Percentiles rank a stretch among this genome's conserved stretches.
These are phyloP conservation scores for Lachnellula subtilissima DNA, from an alignment of 2,329 filamentous ascomycete species.

Conservation along the genomic window DNA sequence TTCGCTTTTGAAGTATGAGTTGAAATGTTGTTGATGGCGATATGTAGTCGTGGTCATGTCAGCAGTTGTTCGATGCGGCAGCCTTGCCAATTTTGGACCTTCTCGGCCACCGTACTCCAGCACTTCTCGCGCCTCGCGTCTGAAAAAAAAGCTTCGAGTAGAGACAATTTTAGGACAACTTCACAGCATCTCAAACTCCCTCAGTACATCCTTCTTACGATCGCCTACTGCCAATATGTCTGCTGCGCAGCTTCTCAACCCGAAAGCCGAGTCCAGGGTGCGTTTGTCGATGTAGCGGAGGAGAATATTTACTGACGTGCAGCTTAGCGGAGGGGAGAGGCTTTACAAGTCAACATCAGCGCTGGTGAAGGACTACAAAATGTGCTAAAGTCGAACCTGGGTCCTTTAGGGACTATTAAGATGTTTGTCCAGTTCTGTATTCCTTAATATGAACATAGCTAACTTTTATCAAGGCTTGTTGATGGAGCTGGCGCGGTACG, in stretches of 20 bases:
- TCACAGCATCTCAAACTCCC: constrained; percentile 4
- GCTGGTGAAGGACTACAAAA: constrained; percentile 89
- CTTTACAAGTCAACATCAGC: constrained; percentile 92
- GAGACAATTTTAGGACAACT: constrained; percentile 9
- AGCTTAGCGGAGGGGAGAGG: constrained; percentile 85
- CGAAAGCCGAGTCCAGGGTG: constrained; percentile 96
- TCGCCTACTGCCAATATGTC: constrained; percentile 59
- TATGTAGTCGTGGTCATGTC: not conserved
- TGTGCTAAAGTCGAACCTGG: constrained; percentile 95
- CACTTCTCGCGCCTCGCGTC: constrained; percentile 17
- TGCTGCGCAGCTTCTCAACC: constrained; percentile 95
- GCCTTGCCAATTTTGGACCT: not conserved
- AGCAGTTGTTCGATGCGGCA: constrained; percentile 6
- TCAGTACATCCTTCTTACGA: constrained; percentile 10
- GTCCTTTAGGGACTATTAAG: constrained; percentile 90
- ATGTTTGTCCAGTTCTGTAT: constrained; percentile 55
- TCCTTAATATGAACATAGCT: constrained; percentile 13
- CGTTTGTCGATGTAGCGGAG: constrained; percentile 35
- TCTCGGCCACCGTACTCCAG: constrained; percentile 12
- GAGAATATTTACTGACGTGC: constrained; percentile 28
- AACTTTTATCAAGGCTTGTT: constrained; percentile 49
- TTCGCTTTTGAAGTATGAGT: not conserved
- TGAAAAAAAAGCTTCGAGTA: constrained; percentile 22
- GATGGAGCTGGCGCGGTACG: constrained; percentile 65
- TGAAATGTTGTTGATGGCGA: not conserved